Conservation (phyloP, 2,329 filamentous ascomycete genomes). For the Penicillium thymicola region DNA sequence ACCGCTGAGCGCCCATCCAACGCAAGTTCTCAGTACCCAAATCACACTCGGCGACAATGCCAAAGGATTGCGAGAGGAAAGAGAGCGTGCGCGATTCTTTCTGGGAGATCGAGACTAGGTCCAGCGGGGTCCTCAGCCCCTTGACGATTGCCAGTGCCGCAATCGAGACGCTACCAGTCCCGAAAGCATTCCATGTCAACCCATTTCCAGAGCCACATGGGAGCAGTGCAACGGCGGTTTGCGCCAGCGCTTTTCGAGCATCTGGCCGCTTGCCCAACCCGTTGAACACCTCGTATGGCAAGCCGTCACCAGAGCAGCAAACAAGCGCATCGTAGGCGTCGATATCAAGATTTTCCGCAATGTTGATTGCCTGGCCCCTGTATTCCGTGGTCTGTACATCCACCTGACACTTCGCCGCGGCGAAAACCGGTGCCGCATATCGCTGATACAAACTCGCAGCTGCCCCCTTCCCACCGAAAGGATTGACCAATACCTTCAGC, state of each 20-base stretch:
- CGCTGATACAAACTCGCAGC: conserved; percentile 71
- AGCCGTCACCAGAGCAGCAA: conserved; percentile 86
- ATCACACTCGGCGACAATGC: conserved; percentile 86
- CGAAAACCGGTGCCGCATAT: conserved; percentile 76
- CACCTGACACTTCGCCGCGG: conserved; percentile 72
- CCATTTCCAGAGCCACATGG: conserved; percentile 94
- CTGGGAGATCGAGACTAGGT: conserved; percentile 85
- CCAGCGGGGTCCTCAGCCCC: conserved; percentile 76
- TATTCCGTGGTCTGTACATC: conserved; percentile 70
- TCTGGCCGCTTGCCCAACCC: conserved; percentile 75
- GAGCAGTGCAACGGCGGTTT: conserved; percentile 78
- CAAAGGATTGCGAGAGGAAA: conserved; percentile 86
- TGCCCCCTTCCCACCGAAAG: conserved; percentile 77
- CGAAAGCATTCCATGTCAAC: conserved; percentile 84
- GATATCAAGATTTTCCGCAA: conserved; percentile 72
- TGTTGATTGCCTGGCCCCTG: conserved; percentile 72
- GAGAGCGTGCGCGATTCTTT: conserved; percentile 70
- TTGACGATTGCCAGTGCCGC: conserved; percentile 85
- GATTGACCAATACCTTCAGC: conserved; percentile 87
- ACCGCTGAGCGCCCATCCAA: conserved; percentile 86
- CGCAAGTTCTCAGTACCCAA: conserved; percentile 84
- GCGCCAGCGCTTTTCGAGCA: conserved; percentile 68
- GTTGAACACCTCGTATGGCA: conserved; percentile 93
- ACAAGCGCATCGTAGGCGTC: conserved; percentile 80
- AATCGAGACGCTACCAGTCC: conserved; percentile 69